Base-by-base conservation (phyloP, 768 basidiomycete genomes). In the Leucocoprinus leucothites region DNA sequence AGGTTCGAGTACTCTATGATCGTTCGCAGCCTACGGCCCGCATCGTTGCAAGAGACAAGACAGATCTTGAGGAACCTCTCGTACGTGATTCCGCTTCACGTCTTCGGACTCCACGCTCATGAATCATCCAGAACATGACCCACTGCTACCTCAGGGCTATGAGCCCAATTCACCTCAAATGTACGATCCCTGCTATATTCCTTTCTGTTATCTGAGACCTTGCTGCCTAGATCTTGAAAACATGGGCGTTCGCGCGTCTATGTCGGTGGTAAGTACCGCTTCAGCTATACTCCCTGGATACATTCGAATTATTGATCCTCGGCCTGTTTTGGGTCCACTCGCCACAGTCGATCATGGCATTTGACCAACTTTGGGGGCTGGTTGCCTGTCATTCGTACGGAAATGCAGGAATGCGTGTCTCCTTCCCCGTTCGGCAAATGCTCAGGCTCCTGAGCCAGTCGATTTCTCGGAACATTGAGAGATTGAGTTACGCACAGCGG, bases 81-180 rank as follows among this genome's bases (percentile, higher is more conserved):
- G 83, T 85, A 65, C 41, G 76, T 72, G 38, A 16, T 46, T 28
- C 36, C 14, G 21, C 43, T 48, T 42, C 24, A 19, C 14, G 16
- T 46, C 21, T 9, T 5, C 31, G 6, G 19, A n/a, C n/a, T 22
- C 41, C 38, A 24, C 35, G 52, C 19, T 57, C 25, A 38, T 26
- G 6, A 19, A 3, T 45, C 22, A 24, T 21, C 1, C 56, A 87
- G 80, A 82, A 92, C 63, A 90, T 92, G 88, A 91, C 90, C 0
- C 87, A 92, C 67, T 88, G 84, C 53, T 89, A 87, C 60, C 72
- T 92, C 8, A 81, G 90, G n/a, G 89, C 89, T 0, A 91, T 94
- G 89, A 87, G 86, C 59, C 91, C 90, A 4, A 90, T 94, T 46
- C 90, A 92, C 63, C 69, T 90, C 57, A 84, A 90, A 70, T 92